Evolutionary conservation across 2,329 filamentous ascomycete genomes (phyloP).

Genomic region (Endocalyx cinctus): DNA sequence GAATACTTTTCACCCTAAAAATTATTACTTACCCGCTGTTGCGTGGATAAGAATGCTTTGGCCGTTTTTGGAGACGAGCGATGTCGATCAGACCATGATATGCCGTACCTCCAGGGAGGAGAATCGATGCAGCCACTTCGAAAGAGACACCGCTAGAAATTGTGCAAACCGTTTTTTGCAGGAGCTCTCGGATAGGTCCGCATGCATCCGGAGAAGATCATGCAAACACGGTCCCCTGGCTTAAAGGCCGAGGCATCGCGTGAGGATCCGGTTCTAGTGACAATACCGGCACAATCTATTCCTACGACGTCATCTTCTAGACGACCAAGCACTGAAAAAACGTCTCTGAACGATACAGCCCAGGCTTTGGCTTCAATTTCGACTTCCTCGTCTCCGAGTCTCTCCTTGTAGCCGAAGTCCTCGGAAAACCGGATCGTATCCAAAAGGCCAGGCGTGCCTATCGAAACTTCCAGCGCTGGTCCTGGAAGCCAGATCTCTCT

Average conservation of each 20-base stretch:
- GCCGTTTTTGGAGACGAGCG: not conserved
- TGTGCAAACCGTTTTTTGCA: not conserved
- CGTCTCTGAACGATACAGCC: not conserved
- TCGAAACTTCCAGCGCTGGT: not conserved
- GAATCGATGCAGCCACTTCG: not conserved
- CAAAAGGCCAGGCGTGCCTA: not conserved
- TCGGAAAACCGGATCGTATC: not conserved
- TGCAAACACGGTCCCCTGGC: conserved; percentile 4
- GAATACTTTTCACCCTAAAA: too few species aligned
- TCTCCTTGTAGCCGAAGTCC: not conserved
- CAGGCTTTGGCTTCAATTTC: not conserved
- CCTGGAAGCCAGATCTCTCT: not conserved
- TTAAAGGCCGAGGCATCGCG: not conserved
- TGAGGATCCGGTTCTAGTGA: not conserved
- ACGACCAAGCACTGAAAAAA: not conserved
- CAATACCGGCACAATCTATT: not conserved
- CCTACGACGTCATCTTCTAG: not conserved
- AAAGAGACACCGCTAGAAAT: not conserved
- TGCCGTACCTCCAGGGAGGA: not conserved
- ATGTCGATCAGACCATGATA: not conserved
- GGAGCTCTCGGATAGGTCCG: not conserved
- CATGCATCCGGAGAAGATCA: not conserved
- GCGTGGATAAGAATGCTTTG: not conserved
- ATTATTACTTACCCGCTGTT: not conserved
- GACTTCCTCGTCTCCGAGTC: not conserved